Conservation (phyloP, 2,329 filamentous ascomycete species). For the Aaosphaeria pasadenensis region DNA sequence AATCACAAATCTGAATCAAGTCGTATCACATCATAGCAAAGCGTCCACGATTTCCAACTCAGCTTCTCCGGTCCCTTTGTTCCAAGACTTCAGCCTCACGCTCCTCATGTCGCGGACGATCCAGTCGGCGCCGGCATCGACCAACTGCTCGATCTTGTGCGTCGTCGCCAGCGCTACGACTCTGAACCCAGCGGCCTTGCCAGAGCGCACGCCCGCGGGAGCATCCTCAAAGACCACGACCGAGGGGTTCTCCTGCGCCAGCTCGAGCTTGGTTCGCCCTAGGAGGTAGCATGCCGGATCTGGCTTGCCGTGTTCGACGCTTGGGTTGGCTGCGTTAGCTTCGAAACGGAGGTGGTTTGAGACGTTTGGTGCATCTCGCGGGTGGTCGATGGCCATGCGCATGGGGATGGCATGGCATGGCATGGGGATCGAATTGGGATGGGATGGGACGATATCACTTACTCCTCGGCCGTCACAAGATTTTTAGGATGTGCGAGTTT, state of each 20-base stretch:
- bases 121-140: conserved; percentile 79
- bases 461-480: conserved; percentile 49
- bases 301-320: conserved; percentile 47
- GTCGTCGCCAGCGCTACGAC: conserved; percentile 85
- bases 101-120: conserved; percentile 77
- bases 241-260: conserved; percentile 37
- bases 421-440: too few species aligned
- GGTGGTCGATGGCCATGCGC: too few species aligned
- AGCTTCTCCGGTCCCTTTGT: conserved; percentile 56
- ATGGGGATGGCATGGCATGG: too few species aligned
- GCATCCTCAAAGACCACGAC: conserved; percentile 86
- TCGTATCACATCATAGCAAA: conserved; percentile 30
- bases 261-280: conserved; percentile 40
- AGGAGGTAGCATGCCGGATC: conserved; percentile 50
- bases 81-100: conserved; percentile 59
- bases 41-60: conserved; percentile 67
- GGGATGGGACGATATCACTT: background rate
- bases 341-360: too few species aligned
- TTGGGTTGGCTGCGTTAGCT: background rate
- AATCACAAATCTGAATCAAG: too few species aligned
- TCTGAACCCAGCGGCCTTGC: conserved; percentile 80
- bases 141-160: conserved; percentile 70
- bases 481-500: conserved; percentile 45
- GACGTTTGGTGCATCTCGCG: too few species aligned
- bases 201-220: conserved; percentile 77